Evolutionary conservation across 768 basidiomycete species (phyloP), one percentile per base, ranked within the genome.

Genomic region (Amanita molliuscula): DNA sequence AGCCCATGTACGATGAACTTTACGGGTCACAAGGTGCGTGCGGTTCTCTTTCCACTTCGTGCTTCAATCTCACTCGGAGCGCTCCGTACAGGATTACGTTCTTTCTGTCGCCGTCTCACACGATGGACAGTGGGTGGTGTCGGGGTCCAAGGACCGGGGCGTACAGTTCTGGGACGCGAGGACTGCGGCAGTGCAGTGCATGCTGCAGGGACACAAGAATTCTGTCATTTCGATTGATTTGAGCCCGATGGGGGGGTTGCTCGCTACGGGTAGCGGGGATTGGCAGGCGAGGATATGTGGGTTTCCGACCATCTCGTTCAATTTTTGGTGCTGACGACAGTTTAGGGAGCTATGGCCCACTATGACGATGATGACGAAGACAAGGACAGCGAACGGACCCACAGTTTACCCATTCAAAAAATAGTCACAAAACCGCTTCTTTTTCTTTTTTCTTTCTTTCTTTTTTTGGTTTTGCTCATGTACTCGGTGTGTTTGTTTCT

Each of bases 111-210:
- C 65, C 13, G 88, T 93, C 43, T 91, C 89, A 41, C 86, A 91
- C 55, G 94, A 97, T 65, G 90, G 89, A 3, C 81, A 88, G 56
- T 79, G 92, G 88, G 85, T 98, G 57, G 94, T 96, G 9, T 93
- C 90, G 9, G 95, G 96, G 1, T 77, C 76, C 3, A 97, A 97
- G 69, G 96, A 99, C 63, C 86, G 96, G 10, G 87, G 91, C 0
- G 93, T 99, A 49, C 90, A 94, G 64, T 92, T 95, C 62, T 91
- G 88, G 84, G 89, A 94, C 61, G 80, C 88, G 47, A 74, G 78
- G 55, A 76, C 75, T 10, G 76, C 74, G 26, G 77, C 81, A 36
- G 84, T 92, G 59, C 94, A 98, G 64, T 85, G 89, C 59, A 91
- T 95, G 86, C 72, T 99, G 28, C 94, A 97, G 63, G 76, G 77